These are phyloP conservation scores for Fragilaria crotonensis DNA, from an alignment of 108 stramenopile species.

Conservation along the genomic window DNA sequence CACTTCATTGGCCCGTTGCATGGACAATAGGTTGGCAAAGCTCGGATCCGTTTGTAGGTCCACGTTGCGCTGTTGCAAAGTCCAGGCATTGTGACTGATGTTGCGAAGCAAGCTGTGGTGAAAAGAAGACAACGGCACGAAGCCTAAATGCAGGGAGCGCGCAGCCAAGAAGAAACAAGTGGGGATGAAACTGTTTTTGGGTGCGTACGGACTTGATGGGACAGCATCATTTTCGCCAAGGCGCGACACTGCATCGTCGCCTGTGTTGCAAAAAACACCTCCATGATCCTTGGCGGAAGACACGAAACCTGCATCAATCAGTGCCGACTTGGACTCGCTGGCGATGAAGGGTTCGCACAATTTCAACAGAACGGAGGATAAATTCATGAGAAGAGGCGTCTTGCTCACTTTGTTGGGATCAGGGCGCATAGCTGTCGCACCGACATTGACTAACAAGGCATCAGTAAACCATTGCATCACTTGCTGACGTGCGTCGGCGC, in stretches of 20 bases:
- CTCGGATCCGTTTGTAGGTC: constrained; percentile 61
- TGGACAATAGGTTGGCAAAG: constrained; percentile 43
- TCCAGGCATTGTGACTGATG: constrained; percentile 53
- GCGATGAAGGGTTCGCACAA: constrained; percentile 75
- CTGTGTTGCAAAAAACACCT: constrained; percentile 53
- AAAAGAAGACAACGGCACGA: constrained; percentile 39
- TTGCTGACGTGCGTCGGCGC: constrained; percentile 39
- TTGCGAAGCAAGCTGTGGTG: constrained; percentile 55
- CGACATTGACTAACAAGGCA: constrained; percentile 66
- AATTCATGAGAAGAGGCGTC: constrained; percentile 47
- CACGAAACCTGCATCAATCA: constrained; percentile 75
- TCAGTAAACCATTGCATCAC: constrained; percentile 78
- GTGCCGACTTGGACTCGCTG: constrained; percentile 43
- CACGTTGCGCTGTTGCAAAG: constrained; percentile 34
- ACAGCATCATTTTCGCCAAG: constrained; percentile 37
- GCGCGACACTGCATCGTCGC: constrained; percentile 66
- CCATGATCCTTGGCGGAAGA: constrained; percentile 46
- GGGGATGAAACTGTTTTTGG: constrained; percentile 82
- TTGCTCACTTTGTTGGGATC: constrained; percentile 70
- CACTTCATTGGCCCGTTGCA: constrained; percentile 60
- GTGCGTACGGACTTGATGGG: constrained; percentile 27
- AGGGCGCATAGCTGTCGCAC: constrained; percentile 62
- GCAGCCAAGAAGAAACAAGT: constrained; percentile 79
- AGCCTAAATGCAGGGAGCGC: constrained; percentile 57
- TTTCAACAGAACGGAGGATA: constrained; percentile 59